Percentiles rank a stretch among this genome's conserved stretches.
Evolutionary conservation across 2,329 filamentous ascomycete genomes (phyloP).

Genomic region (Penicillium capsulatum): DNA sequence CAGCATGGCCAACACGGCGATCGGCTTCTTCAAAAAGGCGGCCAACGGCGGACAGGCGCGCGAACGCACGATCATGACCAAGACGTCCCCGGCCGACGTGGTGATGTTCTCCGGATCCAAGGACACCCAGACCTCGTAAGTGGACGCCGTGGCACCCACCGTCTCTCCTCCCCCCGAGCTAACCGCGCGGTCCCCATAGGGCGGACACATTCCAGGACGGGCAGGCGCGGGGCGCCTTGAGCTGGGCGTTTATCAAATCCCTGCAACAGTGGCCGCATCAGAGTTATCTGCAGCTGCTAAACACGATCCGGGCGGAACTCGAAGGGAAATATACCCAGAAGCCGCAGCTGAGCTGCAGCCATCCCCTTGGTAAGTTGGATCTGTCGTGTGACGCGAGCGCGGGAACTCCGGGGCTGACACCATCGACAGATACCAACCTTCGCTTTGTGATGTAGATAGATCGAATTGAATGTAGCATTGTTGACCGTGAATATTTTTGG

Average conservation of each 20-base stretch:
- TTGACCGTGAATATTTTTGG: too few species aligned
- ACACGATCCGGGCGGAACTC: conserved; percentile 86
- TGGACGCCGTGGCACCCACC: conserved; percentile 2
- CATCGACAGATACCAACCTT: conserved; percentile 55
- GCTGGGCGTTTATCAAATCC: conserved; percentile 88
- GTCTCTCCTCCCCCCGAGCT: neutral
- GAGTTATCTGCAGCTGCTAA: conserved; percentile 90
- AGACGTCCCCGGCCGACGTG: conserved; percentile 91
- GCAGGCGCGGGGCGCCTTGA: conserved; percentile 94
- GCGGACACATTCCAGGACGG: conserved; percentile 85
- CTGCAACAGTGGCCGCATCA: conserved; percentile 88
- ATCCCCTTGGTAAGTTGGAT: conserved; percentile 76
- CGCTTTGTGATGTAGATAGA: conserved; percentile 60
- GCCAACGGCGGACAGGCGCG: conserved; percentile 72
- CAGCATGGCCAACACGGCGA: conserved; percentile 73
- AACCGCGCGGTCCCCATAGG: conserved; percentile 44
- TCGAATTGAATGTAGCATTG: too few species aligned
- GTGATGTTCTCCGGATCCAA: conserved; percentile 98
- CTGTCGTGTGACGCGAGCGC: conserved; percentile 2
- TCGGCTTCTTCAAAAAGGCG: conserved; percentile 83
- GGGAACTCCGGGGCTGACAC: conserved; percentile 11
- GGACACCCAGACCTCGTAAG: conserved; percentile 72
- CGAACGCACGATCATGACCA: conserved; percentile 75
- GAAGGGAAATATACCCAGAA: conserved; percentile 87
- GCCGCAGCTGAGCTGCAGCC: conserved; percentile 92